Evolutionary conservation across 2,329 filamentous ascomycete species (phyloP), one percentile per base, ranked within the genome.

Genomic region (Madurella mycetomatis): DNA sequence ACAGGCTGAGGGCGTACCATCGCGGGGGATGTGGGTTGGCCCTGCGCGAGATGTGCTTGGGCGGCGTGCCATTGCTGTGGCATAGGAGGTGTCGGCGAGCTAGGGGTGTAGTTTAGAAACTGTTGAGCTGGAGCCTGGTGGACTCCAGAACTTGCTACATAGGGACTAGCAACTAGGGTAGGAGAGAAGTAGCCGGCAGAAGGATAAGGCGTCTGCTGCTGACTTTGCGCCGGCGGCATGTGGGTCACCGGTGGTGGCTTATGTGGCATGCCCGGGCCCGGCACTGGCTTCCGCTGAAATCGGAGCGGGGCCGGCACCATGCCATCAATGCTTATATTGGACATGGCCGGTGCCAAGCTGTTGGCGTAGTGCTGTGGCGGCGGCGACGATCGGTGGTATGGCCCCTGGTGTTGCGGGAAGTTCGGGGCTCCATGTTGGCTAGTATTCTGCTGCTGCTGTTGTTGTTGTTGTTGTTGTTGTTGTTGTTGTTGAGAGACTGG

Each of bases 251-350:
- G 41, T 9, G 16, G 3, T 18, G 34, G 34, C 17, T 18, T 16
- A 8, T 32, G 47, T 17, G 44, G n/a, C 11, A 16, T 25, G 9
- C 41, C 46, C n/a, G 46, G 42, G 5, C 49, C 41, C 1, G 46
- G 30, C 2, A 56, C 50, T 2, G 49, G 54, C 25, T 56, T 56
- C 31, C 54, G 46, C 31, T 43, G 46, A 3, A 43, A 12, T 12
- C 42, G 47, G 18, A 50, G 41, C 17, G 49, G 25, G n/a, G 46
- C 39, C 13, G 49, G 47, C 9, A 19, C 15, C 43, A 49, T 47
- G 18, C 13, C 25, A 9, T 41, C 34, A 7, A 32, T 16, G 12
- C 31, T 37, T 31, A 48, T 55, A 32, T 11, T 19, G 15, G 53
- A 30, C 48, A 51, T 40, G 40, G 44, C 41, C n/a, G 49, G 17